Base-by-base conservation (phyloP, 23 red algal species). In the Gracilariopsis chorda region DNA sequence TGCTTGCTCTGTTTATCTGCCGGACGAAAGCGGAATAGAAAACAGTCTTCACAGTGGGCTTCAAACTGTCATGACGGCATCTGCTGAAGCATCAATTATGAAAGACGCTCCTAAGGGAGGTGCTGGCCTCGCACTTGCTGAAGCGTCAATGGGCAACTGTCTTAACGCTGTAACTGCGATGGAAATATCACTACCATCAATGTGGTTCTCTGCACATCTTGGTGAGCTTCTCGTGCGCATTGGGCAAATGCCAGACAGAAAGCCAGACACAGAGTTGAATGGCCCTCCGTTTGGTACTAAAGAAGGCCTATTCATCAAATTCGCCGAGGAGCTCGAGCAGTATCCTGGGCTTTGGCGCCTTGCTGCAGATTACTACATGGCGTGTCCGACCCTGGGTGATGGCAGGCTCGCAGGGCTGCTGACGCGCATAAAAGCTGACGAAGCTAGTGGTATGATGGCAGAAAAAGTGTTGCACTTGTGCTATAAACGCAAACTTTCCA, bases 171-270 rank as follows among this genome's bases (percentile, higher is more conserved):
- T 91, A 14, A 75, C 82, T 49, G 40, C 40, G 20, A 35, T 91
- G 62, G 75, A 62, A 23, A 74, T 74, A 2, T 42, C 62, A n/a
- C 27, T 91, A n/a, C 74, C 74, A 28, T 55, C 88, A 0, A 62
- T 40, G 28, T 91, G 88, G 88, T 91, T 82, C 25, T 49, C 88
- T 28, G 88, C 88, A 19, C 88, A 91, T 65, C 75, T 91, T 69
- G 56, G 88, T 57, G 88, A 91, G 27, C 35, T 91, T 7, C 76
- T 91, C 10, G 63, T 91, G 4, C 63, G 25, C 16, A 57, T 61
- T 35, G 88, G 88, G 20, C 25, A 81, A 20, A 23, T 91, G 8
- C 36, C 43, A n/a, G 57, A 52, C 42, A 59, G 12, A 19, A 34
- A 64, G 41, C 46, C 80, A 36, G 9, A 2, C 33, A 41, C 34